Evolutionary conservation across 345 rosid species (phyloP).

Genomic region (Sisymbrium altissimum): DNA sequence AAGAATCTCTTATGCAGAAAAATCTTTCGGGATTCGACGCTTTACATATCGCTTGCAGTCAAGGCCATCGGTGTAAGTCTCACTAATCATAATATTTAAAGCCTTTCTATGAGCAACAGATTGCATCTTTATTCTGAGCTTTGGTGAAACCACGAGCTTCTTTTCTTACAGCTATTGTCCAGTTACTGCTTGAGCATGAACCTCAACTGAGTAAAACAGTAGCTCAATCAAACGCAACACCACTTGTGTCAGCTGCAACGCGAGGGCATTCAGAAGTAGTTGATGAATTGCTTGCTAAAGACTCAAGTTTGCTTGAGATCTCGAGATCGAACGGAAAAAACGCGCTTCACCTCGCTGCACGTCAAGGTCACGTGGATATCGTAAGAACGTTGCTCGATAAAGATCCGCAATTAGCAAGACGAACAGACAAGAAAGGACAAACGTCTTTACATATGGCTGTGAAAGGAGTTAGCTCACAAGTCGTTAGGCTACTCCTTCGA

Average conservation of each 20-base stretch:
- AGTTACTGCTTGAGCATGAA: slow-evolving; percentile 61
- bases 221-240: slow-evolving; percentile 82
- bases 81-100: neutral
- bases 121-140: neutral
- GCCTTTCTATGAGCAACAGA: neutral
- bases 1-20: slow-evolving; percentile 61
- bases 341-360: slow-evolving; percentile 83
- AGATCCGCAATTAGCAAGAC: slow-evolving; percentile 73
- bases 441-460: slow-evolving; percentile 96
- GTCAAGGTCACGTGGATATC: slow-evolving; percentile 85
- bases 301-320: slow-evolving; percentile 57
- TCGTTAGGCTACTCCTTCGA: slow-evolving; percentile 66
- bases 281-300: slow-evolving; percentile 56
- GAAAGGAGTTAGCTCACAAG: slow-evolving; percentile 71
- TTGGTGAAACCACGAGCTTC: neutral
- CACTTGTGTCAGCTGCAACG: slow-evolving; percentile 78
- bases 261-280: slow-evolving; percentile 69
- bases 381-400: slow-evolving; percentile 60
- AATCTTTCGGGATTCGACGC: slow-evolving; percentile 68
- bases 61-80: slow-evolving; percentile 75
- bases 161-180: slow-evolving; percentile 68
- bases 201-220: slow-evolving; percentile 61
- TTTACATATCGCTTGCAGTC: slow-evolving; percentile 77
- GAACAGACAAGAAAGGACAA: slow-evolving; percentile 92
- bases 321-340: slow-evolving; percentile 79